A percentile compares a stretch with the other conserved stretches of the same genome.
phyloP scores from a whole-genome alignment of 208 protist species.

The Crithidia expoeki region DNA sequence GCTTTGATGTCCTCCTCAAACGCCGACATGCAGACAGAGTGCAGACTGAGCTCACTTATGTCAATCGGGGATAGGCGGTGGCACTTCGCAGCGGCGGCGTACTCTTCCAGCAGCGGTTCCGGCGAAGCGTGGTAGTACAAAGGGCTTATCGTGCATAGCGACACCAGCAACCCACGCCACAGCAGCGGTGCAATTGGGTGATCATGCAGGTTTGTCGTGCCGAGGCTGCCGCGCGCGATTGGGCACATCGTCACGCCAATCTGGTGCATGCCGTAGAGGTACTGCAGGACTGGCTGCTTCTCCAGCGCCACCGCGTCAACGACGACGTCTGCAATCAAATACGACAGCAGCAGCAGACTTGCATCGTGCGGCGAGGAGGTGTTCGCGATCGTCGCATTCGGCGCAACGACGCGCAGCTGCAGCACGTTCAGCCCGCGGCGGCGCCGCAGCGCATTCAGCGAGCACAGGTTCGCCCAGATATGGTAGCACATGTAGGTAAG shows the following conservation, averaged over 20 bases:
- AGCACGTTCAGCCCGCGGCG: conserved; percentile 92
- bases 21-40: conserved; percentile 84
- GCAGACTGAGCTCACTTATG: conserved; percentile 84
- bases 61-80: conserved; percentile 80
- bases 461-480: conserved; percentile 97
- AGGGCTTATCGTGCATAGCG: conserved; percentile 93
- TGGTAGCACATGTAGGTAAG: conserved; percentile 93
- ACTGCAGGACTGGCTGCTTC: conserved; percentile 94
- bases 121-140: conserved; percentile 95
- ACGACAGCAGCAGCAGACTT: conserved; percentile 83
- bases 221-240: conserved; percentile 96
- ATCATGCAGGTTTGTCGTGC: conserved; percentile 93
- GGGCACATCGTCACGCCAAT: conserved; percentile 97
- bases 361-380: conserved; percentile 40
- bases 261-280: conserved; percentile 97
- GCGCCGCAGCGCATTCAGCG: conserved; percentile 95
- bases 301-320: conserved; percentile 94
- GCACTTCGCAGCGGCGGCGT: conserved; percentile 67
- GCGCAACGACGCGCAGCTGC: conserved; percentile 76
- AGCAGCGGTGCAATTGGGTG: conserved; percentile 96
- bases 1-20: conserved; percentile 65
- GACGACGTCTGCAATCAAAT: conserved; percentile 89
- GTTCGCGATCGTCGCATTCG: conserved; percentile 63
- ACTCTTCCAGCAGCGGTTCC: conserved; percentile 89
- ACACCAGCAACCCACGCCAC: conserved; percentile 94